phyloP scores from a whole-genome alignment of 2,329 filamentous ascomycete species.

The Thelonectria olida region DNA sequence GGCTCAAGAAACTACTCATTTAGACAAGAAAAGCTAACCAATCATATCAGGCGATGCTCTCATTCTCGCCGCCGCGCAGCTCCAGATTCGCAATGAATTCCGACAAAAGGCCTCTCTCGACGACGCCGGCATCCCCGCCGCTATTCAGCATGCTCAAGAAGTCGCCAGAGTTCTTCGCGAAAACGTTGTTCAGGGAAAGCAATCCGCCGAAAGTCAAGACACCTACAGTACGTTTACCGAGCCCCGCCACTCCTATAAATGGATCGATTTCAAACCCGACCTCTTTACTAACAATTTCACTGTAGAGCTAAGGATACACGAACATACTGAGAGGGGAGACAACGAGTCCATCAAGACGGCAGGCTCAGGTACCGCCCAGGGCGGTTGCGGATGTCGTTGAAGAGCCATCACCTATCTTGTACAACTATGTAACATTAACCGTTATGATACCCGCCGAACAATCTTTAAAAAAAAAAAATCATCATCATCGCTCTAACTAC shows the following conservation, averaged over 20 bases:
- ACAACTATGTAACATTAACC: slow-evolving; percentile 43
- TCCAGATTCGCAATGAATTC: slow-evolving; percentile 79
- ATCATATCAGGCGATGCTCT: slow-evolving; percentile 70
- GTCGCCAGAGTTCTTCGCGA: slow-evolving; percentile 81
- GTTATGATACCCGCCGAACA: slow-evolving; percentile 46
- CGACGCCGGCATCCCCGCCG: slow-evolving; percentile 64
- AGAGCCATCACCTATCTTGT: slow-evolving; percentile 29
- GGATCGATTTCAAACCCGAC: background rate
- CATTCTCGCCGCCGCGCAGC: slow-evolving; percentile 75
- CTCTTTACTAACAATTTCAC: slow-evolving; percentile 5
- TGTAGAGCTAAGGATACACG: slow-evolving; percentile 85
- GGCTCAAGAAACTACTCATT: background rate
- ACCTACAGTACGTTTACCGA: slow-evolving; percentile 66
- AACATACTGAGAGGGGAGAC: slow-evolving; percentile 89
- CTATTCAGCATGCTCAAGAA: slow-evolving; percentile 82
- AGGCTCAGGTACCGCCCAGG: slow-evolving; percentile 45
- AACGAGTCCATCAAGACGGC: slow-evolving; percentile 87
- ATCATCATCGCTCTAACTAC: slow-evolving; percentile 32
- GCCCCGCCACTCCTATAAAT: no score
- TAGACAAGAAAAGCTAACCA: background rate
- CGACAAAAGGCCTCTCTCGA: slow-evolving; percentile 70
- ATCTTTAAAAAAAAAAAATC: slow-evolving; percentile 25
- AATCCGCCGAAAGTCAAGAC: slow-evolving; percentile 51
- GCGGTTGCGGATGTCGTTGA: slow-evolving; percentile 44
- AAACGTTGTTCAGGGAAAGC: slow-evolving; percentile 88